Conservation (phyloP, 768 basidiomycete genomes). For the Arthromyces matolae region DNA sequence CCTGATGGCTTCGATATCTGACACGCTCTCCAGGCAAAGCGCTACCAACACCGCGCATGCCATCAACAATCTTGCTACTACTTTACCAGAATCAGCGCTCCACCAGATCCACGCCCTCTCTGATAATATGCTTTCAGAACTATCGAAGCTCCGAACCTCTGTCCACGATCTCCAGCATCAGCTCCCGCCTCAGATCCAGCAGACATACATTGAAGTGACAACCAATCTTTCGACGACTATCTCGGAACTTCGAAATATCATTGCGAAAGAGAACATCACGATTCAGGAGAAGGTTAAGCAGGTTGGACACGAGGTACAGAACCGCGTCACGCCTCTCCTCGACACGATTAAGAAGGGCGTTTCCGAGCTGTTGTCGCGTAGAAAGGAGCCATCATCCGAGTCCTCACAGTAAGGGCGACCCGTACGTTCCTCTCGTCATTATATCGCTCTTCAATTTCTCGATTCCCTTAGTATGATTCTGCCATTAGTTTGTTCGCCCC, state of each 20-base stretch:
- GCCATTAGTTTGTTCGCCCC: not conserved
- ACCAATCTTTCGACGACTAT: conserved; percentile 42
- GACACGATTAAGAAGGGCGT: conserved; percentile 45
- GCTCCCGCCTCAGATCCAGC: conserved; percentile 57
- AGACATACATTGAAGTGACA: conserved; percentile 52
- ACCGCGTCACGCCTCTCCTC: conserved; percentile 58
- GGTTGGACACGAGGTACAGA: conserved; percentile 54
- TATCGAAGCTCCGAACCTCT: conserved; percentile 59
- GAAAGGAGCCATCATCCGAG: conserved; percentile 15
- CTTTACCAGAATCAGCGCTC: conserved; percentile 52
- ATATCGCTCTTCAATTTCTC: not conserved
- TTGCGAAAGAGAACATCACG: conserved; percentile 51
- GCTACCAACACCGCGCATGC: conserved; percentile 65
- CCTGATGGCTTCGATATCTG: not conserved
- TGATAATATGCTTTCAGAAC: conserved; percentile 61
- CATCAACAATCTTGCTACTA: conserved; percentile 57
- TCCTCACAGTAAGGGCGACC: conserved; percentile 4
- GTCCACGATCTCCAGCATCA: conserved; percentile 42
- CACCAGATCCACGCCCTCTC: conserved; percentile 56
- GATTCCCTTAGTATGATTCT: not conserved
- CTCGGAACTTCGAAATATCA: conserved; percentile 49
- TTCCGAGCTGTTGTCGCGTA: conserved; percentile 32
- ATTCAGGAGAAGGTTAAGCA: conserved; percentile 60
- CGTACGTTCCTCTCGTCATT: not conserved
- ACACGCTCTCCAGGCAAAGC: conserved; percentile 45